Conservation (phyloP, 805 yeast genomes). For the Metschnikowia kofuensis region DNA sequence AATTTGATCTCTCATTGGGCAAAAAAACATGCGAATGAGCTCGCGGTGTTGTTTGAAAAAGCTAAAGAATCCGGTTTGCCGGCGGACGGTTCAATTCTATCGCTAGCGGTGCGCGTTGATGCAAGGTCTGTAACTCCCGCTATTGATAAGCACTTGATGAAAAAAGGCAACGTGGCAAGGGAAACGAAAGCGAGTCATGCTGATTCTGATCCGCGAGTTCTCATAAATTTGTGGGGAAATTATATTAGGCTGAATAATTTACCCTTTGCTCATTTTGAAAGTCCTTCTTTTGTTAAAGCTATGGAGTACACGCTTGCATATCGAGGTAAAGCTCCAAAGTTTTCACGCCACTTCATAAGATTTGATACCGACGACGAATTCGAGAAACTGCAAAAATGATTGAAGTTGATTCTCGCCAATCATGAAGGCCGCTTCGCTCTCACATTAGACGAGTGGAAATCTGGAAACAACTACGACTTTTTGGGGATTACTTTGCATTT, state of each 20-base stretch:
- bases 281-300: neutral
- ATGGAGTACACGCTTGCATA: neutral
- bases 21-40: neutral
- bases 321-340: neutral
- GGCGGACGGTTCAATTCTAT: neutral
- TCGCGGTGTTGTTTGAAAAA: neutral
- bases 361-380: no score
- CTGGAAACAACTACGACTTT: neutral
- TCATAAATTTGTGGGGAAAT: neutral
- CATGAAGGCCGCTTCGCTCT: neutral
- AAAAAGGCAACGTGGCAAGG: neutral
- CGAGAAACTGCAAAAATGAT: neutral
- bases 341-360: neutral
- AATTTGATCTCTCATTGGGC: neutral
- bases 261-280: neutral
- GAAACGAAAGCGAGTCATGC: neutral
- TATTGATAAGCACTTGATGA: neutral
- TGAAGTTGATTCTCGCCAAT: neutral
- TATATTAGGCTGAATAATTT: neutral
- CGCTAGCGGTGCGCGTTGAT: neutral
- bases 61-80: neutral
- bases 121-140: neutral
- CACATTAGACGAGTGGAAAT: neutral
- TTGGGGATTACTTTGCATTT: slow-evolving; percentile 1
- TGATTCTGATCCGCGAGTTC: neutral